Percentiles rank a stretch among this genome's conserved stretches.
These are phyloP conservation scores for Populus hybrid DNA, from an alignment of 441 rosid species.

Conservation along the genomic window DNA sequence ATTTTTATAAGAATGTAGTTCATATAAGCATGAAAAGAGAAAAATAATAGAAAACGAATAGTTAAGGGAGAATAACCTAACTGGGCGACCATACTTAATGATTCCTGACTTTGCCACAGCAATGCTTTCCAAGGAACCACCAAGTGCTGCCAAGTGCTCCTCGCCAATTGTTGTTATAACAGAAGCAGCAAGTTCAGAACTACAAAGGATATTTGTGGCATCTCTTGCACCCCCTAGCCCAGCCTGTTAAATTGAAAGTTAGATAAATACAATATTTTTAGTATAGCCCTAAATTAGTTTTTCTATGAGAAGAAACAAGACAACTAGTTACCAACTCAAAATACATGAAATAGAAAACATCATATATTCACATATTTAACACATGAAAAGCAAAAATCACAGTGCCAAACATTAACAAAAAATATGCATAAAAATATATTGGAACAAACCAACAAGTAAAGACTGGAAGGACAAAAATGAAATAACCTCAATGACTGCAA, in stretches of 20 bases:
- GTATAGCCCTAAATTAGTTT: neutral
- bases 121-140: conserved; percentile 84
- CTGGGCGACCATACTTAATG: conserved; percentile 68
- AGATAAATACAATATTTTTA: neutral
- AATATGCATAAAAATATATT: neutral
- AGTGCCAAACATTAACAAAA: neutral
- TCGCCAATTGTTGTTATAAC: conserved; percentile 78
- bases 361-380: neutral
- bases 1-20: neutral
- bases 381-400: conserved; percentile 1
- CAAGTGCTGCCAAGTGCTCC: conserved; percentile 81
- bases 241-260: conserved; percentile 41
- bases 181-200: conserved; percentile 59
- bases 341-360: neutral
- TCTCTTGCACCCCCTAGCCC: conserved; percentile 94
- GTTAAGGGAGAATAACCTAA: conserved; percentile 57
- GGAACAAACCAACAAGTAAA: neutral
- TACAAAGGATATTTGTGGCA: conserved; percentile 70
- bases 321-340: neutral
- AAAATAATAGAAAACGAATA: neutral
- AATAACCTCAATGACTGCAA: conserved; percentile 78
- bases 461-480: conserved; percentile 4
- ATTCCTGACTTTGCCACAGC: conserved; percentile 88
- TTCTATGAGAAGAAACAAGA: neutral
- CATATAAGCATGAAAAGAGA: neutral